A percentile compares a stretch with the other conserved stretches of the same genome.
Evolutionary conservation across 2,329 filamentous ascomycete species (phyloP).

Genomic region (Colletotrichum cereale): DNA sequence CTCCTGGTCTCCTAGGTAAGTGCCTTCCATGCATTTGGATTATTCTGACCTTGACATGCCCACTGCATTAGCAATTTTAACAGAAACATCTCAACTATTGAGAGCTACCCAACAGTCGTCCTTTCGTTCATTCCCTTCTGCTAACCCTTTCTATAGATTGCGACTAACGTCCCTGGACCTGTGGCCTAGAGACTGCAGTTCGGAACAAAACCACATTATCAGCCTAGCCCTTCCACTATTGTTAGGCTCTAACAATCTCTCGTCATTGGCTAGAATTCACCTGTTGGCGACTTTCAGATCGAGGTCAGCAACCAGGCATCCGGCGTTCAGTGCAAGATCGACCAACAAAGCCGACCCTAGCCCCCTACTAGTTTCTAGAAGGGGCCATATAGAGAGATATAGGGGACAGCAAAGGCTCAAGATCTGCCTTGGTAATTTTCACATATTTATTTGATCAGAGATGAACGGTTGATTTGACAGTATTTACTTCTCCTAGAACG

Average conservation of each 20-base stretch:
- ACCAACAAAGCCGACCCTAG: too few relatives aligned
- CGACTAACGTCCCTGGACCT: background rate
- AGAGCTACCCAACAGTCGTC: background rate
- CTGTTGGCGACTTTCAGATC: background rate
- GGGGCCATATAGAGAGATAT: background rate
- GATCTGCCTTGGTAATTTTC: background rate
- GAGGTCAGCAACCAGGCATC: background rate
- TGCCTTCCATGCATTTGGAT: background rate
- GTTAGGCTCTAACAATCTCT: background rate
- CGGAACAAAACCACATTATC: too few relatives aligned
- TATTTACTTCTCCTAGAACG: background rate
- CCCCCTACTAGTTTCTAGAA: background rate
- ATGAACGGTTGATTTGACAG: background rate
- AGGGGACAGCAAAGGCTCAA: background rate
- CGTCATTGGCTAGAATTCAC: background rate
- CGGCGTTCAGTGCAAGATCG: background rate
- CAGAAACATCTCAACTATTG: background rate
- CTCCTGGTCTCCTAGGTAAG: too few relatives aligned
- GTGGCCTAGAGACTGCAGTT: background rate
- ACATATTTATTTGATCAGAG: background rate
- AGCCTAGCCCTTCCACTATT: background rate
- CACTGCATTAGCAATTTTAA: too few relatives aligned
- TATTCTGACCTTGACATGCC: background rate
- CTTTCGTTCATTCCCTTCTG: background rate
- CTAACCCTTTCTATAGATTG: too few relatives aligned